These are phyloP conservation scores for Xylaria sp. DNA, from an alignment of 2,329 filamentous ascomycete genomes.

Conservation along the genomic window DNA sequence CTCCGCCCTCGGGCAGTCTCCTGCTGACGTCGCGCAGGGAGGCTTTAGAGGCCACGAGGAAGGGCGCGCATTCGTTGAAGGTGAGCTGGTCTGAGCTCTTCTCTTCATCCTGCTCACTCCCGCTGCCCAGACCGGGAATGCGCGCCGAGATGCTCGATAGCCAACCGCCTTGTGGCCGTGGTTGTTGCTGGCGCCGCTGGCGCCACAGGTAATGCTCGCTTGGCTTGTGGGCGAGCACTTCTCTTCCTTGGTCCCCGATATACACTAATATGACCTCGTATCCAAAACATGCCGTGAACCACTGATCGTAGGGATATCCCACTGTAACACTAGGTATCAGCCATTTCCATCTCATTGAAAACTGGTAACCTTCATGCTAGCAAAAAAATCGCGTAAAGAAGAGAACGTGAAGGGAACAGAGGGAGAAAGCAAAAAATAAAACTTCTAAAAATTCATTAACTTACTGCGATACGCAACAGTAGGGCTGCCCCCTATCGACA, in stretches of 20 bases:
- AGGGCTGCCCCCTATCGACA: conserved; percentile 70
- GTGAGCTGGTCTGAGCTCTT: conserved; percentile 62
- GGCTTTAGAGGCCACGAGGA: conserved; percentile 75
- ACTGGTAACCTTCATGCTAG: too few species aligned
- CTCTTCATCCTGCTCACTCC: neutral
- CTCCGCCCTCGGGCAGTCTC: conserved; percentile 61
- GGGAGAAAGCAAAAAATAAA: neutral
- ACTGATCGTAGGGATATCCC: conserved; percentile 67
- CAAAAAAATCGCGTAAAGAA: neutral
- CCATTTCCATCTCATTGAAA: neutral
- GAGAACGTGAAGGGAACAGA: neutral
- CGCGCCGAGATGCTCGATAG: conserved; percentile 51
- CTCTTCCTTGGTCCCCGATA: conserved; percentile 69
- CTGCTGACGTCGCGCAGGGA: conserved; percentile 75
- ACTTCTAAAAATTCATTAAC: neutral
- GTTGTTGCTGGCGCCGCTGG: conserved; percentile 39
- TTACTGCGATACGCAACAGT: conserved; percentile 66
- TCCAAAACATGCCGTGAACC: conserved; percentile 76
- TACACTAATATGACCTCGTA: conserved; percentile 71
- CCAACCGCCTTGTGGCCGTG: conserved; percentile 47
- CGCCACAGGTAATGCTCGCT: conserved; percentile 43
- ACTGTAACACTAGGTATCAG: conserved; percentile 49
- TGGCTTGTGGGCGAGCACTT: conserved; percentile 70
- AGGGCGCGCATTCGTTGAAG: conserved; percentile 81
- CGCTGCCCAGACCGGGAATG: conserved; percentile 41